phyloP scores from a whole-genome alignment of 805 yeast species.

The Wickerhamomyces canadensis region DNA sequence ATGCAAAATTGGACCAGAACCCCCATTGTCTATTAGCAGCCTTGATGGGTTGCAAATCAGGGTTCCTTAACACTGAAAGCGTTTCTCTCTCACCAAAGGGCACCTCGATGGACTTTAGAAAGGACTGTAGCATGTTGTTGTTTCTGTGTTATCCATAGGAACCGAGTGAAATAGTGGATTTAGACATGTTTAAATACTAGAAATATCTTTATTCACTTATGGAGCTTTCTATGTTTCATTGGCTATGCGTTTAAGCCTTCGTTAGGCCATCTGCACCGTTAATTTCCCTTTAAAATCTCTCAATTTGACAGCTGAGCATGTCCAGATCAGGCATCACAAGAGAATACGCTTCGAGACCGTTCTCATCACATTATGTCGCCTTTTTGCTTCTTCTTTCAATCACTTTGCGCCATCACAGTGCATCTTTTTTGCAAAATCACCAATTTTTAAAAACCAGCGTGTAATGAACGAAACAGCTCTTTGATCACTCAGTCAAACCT shows the following conservation, averaged over 20 bases:
- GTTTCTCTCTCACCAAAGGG: constrained; percentile 27
- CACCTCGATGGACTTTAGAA: constrained; percentile 22
- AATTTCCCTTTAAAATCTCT: no score
- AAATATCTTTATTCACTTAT: background rate
- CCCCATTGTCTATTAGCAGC: constrained; percentile 32
- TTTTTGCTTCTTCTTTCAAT: no score
- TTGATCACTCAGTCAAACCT: no score
- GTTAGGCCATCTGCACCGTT: background rate
- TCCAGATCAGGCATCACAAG: no score
- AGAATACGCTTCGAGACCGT: no score
- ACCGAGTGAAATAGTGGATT: background rate
- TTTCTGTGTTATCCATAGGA: no score
- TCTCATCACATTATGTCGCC: no score
- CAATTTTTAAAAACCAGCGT: no score
- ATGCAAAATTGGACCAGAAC: constrained; percentile 34
- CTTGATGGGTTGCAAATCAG: constrained; percentile 23
- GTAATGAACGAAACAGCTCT: no score
- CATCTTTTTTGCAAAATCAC: no score
- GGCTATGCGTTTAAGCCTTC: background rate
- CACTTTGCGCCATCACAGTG: no score
- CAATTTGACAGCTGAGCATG: no score
- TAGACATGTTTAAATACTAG: background rate
- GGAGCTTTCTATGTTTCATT: background rate
- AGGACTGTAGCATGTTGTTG: background rate
- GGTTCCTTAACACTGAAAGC: constrained; percentile 26